A percentile compares a stretch with the other conserved stretches of the same genome.
Conservation (phyloP, 768 basidiomycete species). For the Podaxis sp. region DNA sequence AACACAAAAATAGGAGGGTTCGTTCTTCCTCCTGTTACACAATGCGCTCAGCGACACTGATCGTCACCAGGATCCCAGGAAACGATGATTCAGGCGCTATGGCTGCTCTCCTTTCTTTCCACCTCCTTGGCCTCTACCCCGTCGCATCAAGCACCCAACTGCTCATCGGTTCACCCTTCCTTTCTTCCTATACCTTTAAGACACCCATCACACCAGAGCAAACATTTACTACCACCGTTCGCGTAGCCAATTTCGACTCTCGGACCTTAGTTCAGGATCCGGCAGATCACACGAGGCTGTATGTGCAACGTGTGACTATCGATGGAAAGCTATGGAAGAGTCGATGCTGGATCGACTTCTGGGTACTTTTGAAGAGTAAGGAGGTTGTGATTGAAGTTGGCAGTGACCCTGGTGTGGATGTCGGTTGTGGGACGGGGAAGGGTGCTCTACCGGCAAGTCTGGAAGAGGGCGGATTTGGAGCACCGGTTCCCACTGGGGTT, state of each 20-base stretch:
- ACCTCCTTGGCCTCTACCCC: conserved; percentile 47
- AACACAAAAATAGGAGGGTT: conserved; percentile 42
- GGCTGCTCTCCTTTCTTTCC: conserved; percentile 46
- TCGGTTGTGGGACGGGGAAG: conserved; percentile 34
- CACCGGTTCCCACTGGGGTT: conserved; percentile 16
- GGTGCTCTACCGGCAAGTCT: conserved; percentile 35
- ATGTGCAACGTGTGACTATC: conserved; percentile 39
- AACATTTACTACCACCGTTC: conserved; percentile 28
- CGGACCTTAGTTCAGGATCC: conserved; percentile 31
- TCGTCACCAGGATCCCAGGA: conserved; percentile 35
- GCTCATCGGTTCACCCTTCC: conserved; percentile 42
- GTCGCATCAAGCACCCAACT: conserved; percentile 42
- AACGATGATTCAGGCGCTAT: conserved; percentile 53
- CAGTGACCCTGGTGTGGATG: conserved; percentile 27
- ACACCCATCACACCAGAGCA: conserved; percentile 31
- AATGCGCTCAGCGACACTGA: neutral
- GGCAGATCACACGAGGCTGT: conserved; percentile 34
- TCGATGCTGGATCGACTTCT: conserved; percentile 41
- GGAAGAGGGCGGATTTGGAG: conserved; percentile 33
- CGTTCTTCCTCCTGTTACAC: conserved; percentile 10
- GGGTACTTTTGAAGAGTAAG: conserved; percentile 40
- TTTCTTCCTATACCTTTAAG: conserved; percentile 41
- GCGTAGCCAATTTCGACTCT: conserved; percentile 38
- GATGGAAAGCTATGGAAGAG: conserved; percentile 33
- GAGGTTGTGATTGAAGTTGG: conserved; percentile 41